Evolutionary conservation across 169 alveolate genomes (phyloP), one percentile per base, ranked within the genome.

Genomic region (Plasmodium reichenowi): DNA sequence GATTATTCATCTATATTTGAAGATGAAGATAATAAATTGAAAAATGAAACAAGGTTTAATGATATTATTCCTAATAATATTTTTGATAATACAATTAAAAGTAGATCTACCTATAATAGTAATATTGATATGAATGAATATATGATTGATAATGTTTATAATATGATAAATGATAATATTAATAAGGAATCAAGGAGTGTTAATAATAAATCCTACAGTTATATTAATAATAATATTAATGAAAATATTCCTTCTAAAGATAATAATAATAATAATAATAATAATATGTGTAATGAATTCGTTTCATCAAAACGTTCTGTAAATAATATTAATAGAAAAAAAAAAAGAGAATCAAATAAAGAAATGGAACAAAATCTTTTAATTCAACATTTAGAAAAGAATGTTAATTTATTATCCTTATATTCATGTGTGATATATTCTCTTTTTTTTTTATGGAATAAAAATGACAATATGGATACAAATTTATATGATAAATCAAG

Each of bases 381-480:
- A 68, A 68, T 63, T 29, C 67, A 83, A 56, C 59, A 67, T 58
- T 68, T 83, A 48, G 91, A 83, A 83, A 83, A 68, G 26, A 83
- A 83, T 68, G 29, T 68, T 0, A 83, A 54, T 15, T 17, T 58
- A 22, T 72, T 83, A 5, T 83, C 91, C 12, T 48, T 68, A 12
- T 83, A 83, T 72, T 43, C 85, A 43, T 83, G 91, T 60, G 22
- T 83, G 47, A 59, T 83, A 68, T 83, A 83, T 50, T 56, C 83
- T 6, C 59, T 83, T 54, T 83, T 52, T 48, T 26, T 68, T 15
- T 15, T 83, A 13, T 67, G 83, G 91, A 83, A 83, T 68, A 22
- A 24, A 24, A 67, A 43, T 13, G 83, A 83, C 32, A 58, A 83
- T 63, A 56, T 83, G 85, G 85, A 83, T 15, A 83, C 52, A 32